Percentiles rank a stretch among this genome's conserved stretches.
These are phyloP conservation scores for Hortiboletus campestris DNA, from an alignment of 768 basidiomycete species.

Conservation along the genomic window DNA sequence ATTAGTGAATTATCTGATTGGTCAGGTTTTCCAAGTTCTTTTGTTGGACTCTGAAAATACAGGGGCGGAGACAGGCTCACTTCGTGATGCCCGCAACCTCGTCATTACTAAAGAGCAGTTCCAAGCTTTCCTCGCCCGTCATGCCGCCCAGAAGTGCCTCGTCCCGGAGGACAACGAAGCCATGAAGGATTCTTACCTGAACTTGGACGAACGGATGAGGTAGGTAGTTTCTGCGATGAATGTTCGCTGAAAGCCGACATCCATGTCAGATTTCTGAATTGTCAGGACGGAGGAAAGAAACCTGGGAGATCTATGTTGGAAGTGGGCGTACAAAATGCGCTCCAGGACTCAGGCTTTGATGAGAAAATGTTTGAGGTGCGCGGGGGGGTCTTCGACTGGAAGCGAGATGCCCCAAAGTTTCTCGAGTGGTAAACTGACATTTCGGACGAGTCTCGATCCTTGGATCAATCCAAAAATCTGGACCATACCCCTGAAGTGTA, in stretches of 20 bases:
- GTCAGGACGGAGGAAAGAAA: conserved; percentile 34
- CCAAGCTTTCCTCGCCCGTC: conserved; percentile 35
- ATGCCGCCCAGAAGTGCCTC: conserved; percentile 29
- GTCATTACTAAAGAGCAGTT: conserved; percentile 37
- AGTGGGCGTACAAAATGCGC: conserved; percentile 33
- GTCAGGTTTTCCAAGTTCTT: conserved; percentile 37
- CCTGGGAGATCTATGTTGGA: conserved; percentile 26
- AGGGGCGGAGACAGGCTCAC: conserved; percentile 28
- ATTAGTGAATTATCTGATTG: not conserved
- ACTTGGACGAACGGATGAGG: conserved; percentile 41
- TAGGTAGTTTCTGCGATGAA: not conserved
- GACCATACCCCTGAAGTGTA: too few relatives aligned
- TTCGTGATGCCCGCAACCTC: conserved; percentile 36
- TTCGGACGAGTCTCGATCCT: not conserved
- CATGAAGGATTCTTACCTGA: conserved; percentile 41
- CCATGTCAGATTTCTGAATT: conserved; percentile 33
- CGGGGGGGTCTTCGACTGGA: conserved; percentile 40
- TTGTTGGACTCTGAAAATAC: conserved; percentile 37
- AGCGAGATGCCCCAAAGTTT: conserved; percentile 4
- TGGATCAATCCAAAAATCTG: not conserved
- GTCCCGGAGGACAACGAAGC: conserved; percentile 39
- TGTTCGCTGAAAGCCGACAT: not conserved
- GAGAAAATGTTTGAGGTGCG: conserved; percentile 29
- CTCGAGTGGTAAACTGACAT: conserved; percentile 1
- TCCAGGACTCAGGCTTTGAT: conserved; percentile 37